Evolutionary conservation across 2,329 filamentous ascomycete species (phyloP), one percentile per base, ranked within the genome.

Genomic region (Cytospora leucostoma): DNA sequence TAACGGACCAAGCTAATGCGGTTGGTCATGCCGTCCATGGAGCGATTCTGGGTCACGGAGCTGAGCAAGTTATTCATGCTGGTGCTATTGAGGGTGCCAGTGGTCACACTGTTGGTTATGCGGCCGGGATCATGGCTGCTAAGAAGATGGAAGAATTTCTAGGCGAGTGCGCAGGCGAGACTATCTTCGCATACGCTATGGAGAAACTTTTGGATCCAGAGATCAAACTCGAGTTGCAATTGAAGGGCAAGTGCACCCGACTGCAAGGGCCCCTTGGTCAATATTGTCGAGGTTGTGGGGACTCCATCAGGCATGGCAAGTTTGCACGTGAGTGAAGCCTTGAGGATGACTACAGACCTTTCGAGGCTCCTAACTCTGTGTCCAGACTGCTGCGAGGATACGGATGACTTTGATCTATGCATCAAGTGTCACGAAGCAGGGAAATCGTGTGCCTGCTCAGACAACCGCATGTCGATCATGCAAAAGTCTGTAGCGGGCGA

Each of bases 71-170:
- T 21, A 47, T 64, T 1, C 54, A 35, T 21, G 34, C 35, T 17
- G 51, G 54, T 13, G 49, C 50, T 13, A 37, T 49, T n/a, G 59
- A 64, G 17, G 51, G 27, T 11, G 55, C 38, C 5, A 65, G 56
- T 17, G 63, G 63, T 17, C 63, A 65, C 27, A 60, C 55, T 21
- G 51, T 65, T 13, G 63, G 63, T 3, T 65, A 65, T 19, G 63
- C 63, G 19, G 63, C 56, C 5, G 63, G 63, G 0, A 57, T 65
- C 1, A 57, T 54, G 49, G 63, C 63, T 21, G 63, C 63, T 4
- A 65, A 65, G 59, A 65, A 65, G 55, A 65, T 65, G 63, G 63
- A 65, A 60, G 63, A 65, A 8, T 38, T 62, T 19, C 59, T 65
- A 7, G 63, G 52, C 13, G 63, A 65, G 37, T 62, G 59, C 32